Evolutionary conservation across 2,329 filamentous ascomycete genomes (phyloP), one percentile per base, ranked within the genome.

Genomic region (Nigrospora osmanthi): DNA sequence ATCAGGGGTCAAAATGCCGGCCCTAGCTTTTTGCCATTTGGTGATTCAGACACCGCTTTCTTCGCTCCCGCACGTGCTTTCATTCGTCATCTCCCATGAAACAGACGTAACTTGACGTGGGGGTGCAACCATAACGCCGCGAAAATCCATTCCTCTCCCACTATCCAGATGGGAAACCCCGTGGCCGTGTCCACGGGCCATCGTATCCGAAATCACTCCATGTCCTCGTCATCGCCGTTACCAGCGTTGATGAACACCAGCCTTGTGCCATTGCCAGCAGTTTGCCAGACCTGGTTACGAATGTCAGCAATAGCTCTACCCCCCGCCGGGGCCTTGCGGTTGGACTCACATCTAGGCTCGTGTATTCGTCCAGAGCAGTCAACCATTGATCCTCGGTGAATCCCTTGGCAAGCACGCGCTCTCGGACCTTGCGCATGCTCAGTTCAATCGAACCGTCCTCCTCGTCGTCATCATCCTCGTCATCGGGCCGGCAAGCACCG

Each of bases 381-480:
- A 87, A 76, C 70, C 95, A 89, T 66, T 98, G 90, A 65, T 97
- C 89, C 52, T 89, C 85, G 0, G 91, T 98, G 66, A 96, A 98
- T 3, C 93, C 93, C 76, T 95, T 96, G 43, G 90, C 93, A 57
- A 97, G 76, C 30, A 98, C 89, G 53, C 93, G 73, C 66, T 96
- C 90, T 63, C 90, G 81, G 48, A 98, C 88, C 66, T 89, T 86
- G 54, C 86, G 80, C 72, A 98, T 78, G 65, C 85, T 93, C 56
- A 98, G 69, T 66, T 96, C 90, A 16, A 76, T 62, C 14, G 75
- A 72, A 33, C 69, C 58, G 16, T 42, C 45, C 14, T 49, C 49
- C 37, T 58, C 72, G 16, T 75, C 73, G 4, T 74, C 73, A 0
- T 75, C 74, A 5, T 68, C 86, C 72, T 54, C 78, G 54, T 62